Conservation (phyloP, 31 red algal species). For the Bonnemaisonia californica region DNA sequence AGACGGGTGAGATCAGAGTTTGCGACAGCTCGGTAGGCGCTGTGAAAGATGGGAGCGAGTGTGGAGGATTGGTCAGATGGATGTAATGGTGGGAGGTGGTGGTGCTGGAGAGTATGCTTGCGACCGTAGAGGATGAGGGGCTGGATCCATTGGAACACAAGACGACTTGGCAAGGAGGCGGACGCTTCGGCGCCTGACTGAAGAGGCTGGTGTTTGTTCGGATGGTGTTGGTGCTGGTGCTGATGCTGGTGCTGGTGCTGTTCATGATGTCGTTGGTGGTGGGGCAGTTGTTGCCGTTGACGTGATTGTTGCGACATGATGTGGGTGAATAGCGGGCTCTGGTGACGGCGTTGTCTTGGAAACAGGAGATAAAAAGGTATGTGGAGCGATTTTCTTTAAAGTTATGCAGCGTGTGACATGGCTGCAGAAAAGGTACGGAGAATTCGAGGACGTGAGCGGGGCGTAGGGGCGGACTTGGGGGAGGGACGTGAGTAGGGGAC, state of each 20-base stretch:
- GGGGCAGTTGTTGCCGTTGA: too few species aligned
- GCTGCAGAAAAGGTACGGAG: too few species aligned
- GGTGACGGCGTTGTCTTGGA: too few species aligned
- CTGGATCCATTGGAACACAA: conserved; percentile 44
- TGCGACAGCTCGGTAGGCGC: conserved; percentile 2
- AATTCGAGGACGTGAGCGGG: too few species aligned
- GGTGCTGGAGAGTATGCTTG: conserved; percentile 17
- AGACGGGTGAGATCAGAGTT: background rate
- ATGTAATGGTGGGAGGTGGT: conserved; percentile 30
- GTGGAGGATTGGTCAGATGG: background rate
- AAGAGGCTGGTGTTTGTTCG: background rate
- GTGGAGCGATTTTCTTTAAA: too few species aligned
- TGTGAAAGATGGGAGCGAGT: conserved; percentile 16
- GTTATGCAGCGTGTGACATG: too few species aligned
- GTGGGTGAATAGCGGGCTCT: too few species aligned
- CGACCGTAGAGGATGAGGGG: conserved; percentile 30
- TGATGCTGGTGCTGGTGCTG: background rate
- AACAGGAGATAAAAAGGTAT: too few species aligned
- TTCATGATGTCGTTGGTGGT: too few species aligned
- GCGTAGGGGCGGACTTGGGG: too few species aligned
- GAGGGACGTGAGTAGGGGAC: too few species aligned
- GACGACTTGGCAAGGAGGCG: conserved; percentile 16
- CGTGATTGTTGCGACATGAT: too few species aligned
- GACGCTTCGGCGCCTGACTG: background rate
- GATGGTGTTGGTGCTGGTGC: background rate